Percentiles rank a stretch among this genome's conserved stretches.
phyloP scores from a whole-genome alignment of 78 protist genomes.

The Tieghemostelium lacteum region DNA sequence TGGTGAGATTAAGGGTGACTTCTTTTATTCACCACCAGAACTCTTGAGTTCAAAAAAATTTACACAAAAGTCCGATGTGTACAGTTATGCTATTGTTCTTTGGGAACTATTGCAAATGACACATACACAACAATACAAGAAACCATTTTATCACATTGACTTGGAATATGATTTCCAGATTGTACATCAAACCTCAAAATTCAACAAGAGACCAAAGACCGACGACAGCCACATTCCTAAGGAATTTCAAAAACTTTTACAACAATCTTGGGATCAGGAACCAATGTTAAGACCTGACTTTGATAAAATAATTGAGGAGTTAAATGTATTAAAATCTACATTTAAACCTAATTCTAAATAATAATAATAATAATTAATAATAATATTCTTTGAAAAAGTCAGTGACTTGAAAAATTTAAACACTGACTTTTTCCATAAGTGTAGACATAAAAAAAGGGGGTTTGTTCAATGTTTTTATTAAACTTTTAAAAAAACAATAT shows the following conservation, averaged over 20 bases:
- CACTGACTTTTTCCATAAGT: too few relatives aligned
- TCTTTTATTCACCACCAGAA: constrained; percentile 68
- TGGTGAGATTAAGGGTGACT: constrained; percentile 25
- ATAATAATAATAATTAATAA: too few relatives aligned
- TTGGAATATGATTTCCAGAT: constrained; percentile 68
- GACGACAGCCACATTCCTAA: neutral
- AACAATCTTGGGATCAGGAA: neutral
- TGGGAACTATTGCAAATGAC: constrained; percentile 46
- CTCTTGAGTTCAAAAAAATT: constrained; percentile 4
- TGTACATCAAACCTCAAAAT: constrained; percentile 4
- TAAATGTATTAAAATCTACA: too few relatives aligned
- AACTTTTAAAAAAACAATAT: too few relatives aligned
- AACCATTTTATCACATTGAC: constrained; percentile 22
- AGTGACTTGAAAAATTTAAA: too few relatives aligned
- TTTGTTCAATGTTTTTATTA: too few relatives aligned
- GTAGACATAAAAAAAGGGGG: too few relatives aligned
- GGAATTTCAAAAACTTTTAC: neutral
- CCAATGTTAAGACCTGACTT: neutral
- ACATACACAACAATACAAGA: neutral
- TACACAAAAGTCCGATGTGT: constrained; percentile 54
- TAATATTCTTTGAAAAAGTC: too few relatives aligned
- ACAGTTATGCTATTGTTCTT: constrained; percentile 59
- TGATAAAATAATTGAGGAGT: too few relatives aligned
- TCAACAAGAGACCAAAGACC: neutral
- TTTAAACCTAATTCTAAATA: too few relatives aligned